Base-by-base conservation (phyloP, 192 early-diverging fungal species). In the Tieghemiomyces parasiticus region DNA sequence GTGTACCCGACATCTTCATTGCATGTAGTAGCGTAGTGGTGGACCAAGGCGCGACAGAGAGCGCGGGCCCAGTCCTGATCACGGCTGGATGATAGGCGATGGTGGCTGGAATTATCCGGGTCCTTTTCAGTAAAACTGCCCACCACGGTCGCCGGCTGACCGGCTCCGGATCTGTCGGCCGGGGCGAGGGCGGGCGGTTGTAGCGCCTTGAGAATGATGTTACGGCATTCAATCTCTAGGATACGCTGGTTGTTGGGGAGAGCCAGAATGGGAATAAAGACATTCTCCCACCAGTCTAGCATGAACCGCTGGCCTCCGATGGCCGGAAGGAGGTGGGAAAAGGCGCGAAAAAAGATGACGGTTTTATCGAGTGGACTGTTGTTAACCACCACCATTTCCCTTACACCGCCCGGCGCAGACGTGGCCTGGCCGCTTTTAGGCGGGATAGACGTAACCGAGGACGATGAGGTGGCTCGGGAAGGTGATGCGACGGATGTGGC, bases 161-260 rank as follows among this genome's bases (percentile, higher is more conserved):
- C n/a, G n/a, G n/a, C n/a, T n/a, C n/a, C n/a, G 46, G 46, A 47
- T 22, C 46, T 24, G 2, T 47, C 46, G 24, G 14, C 24, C 26
- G 24, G 50, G 2, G 50, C 2, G 50, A 9, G 19, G 50, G 24
- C 14, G 24, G 50, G 2, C 2, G 4, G 2, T 52, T 52, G 24
- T 14, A 52, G 50, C 2, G 26, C 6, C 26, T 2, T 2, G 14
- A 52, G 26, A 24, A 52, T 30, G 14, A 52, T 30, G 26, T 24
- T 28, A 20, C 50, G 50, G 26, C 50, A 52, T 52, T 52, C 50
- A 25, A 30, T 52, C 26, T 52, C 50, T 16, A 52, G 30, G 50
- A 30, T 52, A 8, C 50, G 50, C 24, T 30, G 30, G 30, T 52
- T 52, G 26, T 52, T 52, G 26, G 50, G 50, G 22, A 52, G 50